Evolutionary conservation across 2,329 filamentous ascomycete species (phyloP).

Genomic region (Orbilia ellipsospora): DNA sequence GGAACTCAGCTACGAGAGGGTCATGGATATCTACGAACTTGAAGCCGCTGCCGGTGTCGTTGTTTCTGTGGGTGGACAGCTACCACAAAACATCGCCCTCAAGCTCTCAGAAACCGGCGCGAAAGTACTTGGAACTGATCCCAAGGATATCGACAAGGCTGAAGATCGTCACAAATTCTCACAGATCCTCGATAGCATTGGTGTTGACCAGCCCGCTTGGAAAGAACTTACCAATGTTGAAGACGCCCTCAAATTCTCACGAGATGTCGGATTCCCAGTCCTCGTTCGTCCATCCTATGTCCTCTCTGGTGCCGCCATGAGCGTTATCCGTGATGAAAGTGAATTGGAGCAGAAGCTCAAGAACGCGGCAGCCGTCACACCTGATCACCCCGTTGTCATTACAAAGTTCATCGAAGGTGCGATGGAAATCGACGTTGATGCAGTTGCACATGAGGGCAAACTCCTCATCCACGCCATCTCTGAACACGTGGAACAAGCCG

Average conservation of each 20-base stretch:
- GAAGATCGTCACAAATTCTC: conserved; percentile 99
- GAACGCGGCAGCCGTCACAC: conserved; percentile 88
- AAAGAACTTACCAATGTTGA: conserved; percentile 92
- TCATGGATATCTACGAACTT: conserved; percentile 98
- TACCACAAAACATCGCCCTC: conserved; percentile 96
- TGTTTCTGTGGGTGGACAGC: conserved; percentile 93
- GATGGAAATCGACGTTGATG: conserved; percentile 95
- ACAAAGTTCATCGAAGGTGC: conserved; percentile 98
- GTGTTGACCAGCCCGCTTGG: conserved; percentile 96
- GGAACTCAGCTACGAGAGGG: conserved; percentile 93
- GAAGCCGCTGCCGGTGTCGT: conserved; percentile 87
- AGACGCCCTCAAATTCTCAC: conserved; percentile 87
- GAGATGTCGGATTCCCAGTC: conserved; percentile 89
- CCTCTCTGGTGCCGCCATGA: conserved; percentile 97
- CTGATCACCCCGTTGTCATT: conserved; percentile 97
- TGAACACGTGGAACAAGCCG: conserved; percentile 96
- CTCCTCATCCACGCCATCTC: conserved; percentile 91
- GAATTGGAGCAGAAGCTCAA: conserved; percentile 95
- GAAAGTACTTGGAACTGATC: conserved; percentile 90
- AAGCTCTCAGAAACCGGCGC: conserved; percentile 92
- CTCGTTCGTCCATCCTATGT: conserved; percentile 95
- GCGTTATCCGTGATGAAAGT: conserved; percentile 85
- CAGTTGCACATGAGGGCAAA: conserved; percentile 85
- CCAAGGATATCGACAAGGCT: conserved; percentile 94
- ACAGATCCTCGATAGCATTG: conserved; percentile 94